Conservation (phyloP, 2,329 filamentous ascomycete genomes). For the Keithomyces neogunnii region DNA sequence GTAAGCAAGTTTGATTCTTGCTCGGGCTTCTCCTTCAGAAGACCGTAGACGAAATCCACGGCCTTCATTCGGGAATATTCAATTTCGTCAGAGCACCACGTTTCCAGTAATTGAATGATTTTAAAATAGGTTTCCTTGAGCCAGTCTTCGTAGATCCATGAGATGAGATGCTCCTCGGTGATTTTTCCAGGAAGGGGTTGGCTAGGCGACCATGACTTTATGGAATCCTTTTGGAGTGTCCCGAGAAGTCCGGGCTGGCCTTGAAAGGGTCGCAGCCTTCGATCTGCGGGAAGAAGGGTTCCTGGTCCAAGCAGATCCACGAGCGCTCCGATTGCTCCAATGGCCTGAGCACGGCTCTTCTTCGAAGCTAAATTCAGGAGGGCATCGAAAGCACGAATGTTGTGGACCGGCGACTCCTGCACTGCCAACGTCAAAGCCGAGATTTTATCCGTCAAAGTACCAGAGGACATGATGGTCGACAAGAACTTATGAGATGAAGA, state of each 20-base stretch:
- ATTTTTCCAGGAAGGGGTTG: slow-evolving; percentile 66
- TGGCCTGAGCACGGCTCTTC: slow-evolving; percentile 84
- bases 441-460: slow-evolving; percentile 93
- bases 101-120: slow-evolving; percentile 81
- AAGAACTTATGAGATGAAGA: slow-evolving; percentile 93
- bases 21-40: slow-evolving; percentile 92
- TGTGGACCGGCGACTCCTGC: slow-evolving; percentile 94
- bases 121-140: slow-evolving; percentile 91
- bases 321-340: slow-evolving; percentile 84
- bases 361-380: slow-evolving; percentile 80
- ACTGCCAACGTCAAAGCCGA: slow-evolving; percentile 89
- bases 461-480: slow-evolving; percentile 92
- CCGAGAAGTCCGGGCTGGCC: slow-evolving; percentile 70
- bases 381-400: slow-evolving; percentile 78
- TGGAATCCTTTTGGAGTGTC: slow-evolving; percentile 54
- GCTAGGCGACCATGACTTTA: slow-evolving; percentile 54
- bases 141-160: slow-evolving; percentile 93
- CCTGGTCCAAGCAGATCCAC: slow-evolving; percentile 93
- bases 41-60: slow-evolving; percentile 82
- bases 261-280: slow-evolving; percentile 72
- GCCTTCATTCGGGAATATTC: slow-evolving; percentile 84
- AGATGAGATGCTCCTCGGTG: slow-evolving; percentile 68
- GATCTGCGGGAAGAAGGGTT: slow-evolving; percentile 70
- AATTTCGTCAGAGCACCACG: slow-evolving; percentile 91
- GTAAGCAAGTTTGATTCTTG: slow-evolving; percentile 91